Evolutionary conservation across 2,329 filamentous ascomycete species (phyloP).

Genomic region (Hirsutella minnesotensis): DNA sequence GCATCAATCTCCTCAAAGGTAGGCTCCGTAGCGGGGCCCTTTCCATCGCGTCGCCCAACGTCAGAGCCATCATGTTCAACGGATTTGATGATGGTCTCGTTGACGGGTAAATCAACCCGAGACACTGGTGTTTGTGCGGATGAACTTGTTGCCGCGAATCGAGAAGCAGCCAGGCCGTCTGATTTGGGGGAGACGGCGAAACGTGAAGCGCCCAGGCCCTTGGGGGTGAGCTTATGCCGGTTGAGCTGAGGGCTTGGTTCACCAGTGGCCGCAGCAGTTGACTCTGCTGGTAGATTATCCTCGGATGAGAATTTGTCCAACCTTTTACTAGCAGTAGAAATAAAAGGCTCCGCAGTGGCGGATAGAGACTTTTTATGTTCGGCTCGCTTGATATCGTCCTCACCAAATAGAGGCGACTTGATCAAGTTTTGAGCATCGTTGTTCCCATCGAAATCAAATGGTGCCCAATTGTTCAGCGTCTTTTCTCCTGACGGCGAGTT

Average conservation of each 20-base stretch:
- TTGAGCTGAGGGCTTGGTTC: constrained; percentile 10
- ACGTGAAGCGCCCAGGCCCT: constrained; percentile 31
- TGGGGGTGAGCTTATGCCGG: constrained; percentile 19
- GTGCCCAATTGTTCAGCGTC: constrained; percentile 32
- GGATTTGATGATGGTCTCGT: constrained; percentile 14
- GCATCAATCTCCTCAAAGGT: constrained; percentile 82
- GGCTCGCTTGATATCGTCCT: constrained; percentile 26
- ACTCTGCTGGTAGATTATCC: constrained; percentile 7
- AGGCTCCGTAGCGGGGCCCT: constrained; percentile 22
- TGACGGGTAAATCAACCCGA: constrained; percentile 12
- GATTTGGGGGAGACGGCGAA: constrained; percentile 33
- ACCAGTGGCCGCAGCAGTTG: constrained; percentile 10
- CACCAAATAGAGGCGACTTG: constrained; percentile 36
- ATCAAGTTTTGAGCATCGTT: constrained; percentile 38
- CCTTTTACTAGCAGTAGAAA: constrained; percentile 27
- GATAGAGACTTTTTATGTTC: constrained; percentile 43
- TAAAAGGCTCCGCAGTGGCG: constrained; percentile 59
- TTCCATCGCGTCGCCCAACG: background rate
- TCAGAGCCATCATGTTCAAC: constrained; percentile 15
- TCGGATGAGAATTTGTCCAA: constrained; percentile 5
- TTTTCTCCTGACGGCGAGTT: constrained; percentile 36
- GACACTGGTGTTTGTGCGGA: constrained; percentile 10
- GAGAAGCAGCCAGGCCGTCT: constrained; percentile 30
- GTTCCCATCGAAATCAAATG: constrained; percentile 47
- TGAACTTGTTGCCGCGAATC: constrained; percentile 30